phyloP scores from a whole-genome alignment of 2,329 filamentous ascomycete species.

The Cladosporium sp. region DNA sequence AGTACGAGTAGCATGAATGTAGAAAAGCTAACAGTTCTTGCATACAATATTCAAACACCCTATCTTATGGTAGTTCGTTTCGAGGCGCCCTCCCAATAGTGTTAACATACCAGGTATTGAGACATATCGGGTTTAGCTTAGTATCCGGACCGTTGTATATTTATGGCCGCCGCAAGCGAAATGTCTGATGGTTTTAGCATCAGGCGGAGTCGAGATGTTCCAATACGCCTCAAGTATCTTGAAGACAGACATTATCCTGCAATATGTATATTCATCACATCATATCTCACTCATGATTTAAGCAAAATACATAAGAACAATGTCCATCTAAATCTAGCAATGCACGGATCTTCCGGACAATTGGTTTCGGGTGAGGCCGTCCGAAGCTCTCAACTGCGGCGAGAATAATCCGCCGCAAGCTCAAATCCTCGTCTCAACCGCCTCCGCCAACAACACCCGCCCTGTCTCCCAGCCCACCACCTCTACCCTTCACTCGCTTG shows the following conservation, averaged over 20 bases:
- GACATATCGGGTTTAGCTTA: not conserved
- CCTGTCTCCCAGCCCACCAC: slow-evolving; percentile 9
- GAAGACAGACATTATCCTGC: not conserved
- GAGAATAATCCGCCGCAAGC: not conserved
- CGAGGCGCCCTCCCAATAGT: not conserved
- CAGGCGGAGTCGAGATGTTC: not conserved
- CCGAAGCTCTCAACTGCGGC: slow-evolving; percentile 1
- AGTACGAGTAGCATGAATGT: not conserved
- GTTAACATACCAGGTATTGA: not conserved
- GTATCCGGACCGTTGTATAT: not conserved
- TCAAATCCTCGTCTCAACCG: not conserved
- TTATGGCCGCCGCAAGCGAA: not conserved
- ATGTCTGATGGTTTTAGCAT: not conserved
- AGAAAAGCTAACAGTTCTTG: not conserved
- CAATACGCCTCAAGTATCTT: not conserved
- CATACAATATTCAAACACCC: not conserved
- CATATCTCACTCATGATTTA: not conserved
- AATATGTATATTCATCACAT: not conserved
- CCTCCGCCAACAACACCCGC: slow-evolving; percentile 1
- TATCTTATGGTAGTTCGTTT: not conserved
- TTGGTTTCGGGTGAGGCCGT: not conserved
- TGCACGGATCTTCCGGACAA: slow-evolving; percentile 3
- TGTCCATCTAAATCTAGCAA: not conserved
- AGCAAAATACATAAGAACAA: not conserved
- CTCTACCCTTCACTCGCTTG: slow-evolving; percentile 15